These are phyloP conservation scores for Hysterangium stoloniferum DNA, from an alignment of 768 basidiomycete genomes.

Conservation along the genomic window DNA sequence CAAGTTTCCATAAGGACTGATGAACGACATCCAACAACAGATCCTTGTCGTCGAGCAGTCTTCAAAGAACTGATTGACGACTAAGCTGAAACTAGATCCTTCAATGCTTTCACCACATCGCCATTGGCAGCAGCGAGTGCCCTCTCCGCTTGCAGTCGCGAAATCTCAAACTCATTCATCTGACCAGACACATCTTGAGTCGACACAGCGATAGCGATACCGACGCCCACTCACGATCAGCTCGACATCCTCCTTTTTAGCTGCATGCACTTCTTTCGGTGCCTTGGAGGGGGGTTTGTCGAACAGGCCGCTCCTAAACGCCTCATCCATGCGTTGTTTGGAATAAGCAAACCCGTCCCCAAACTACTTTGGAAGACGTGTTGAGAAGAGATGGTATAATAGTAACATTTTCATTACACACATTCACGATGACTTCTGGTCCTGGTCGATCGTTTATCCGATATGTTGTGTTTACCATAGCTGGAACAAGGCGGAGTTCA, in stretches of 20 bases:
- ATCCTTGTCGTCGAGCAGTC: no score
- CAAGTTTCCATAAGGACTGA: no score
- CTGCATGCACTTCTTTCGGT: constrained; percentile 33
- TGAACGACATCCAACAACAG: no score
- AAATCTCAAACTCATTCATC: constrained; percentile 60
- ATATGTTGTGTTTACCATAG: neutral
- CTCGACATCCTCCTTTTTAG: constrained; percentile 58
- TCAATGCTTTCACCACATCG: constrained; percentile 44
- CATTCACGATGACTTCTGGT: constrained; percentile 60
- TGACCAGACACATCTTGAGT: constrained; percentile 18
- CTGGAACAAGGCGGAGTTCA: neutral
- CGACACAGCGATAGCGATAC: constrained; percentile 17
- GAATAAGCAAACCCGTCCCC: constrained; percentile 60
- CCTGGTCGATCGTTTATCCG: constrained; percentile 46
- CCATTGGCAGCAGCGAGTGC: constrained; percentile 45
- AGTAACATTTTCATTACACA: constrained; percentile 25
- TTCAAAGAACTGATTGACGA: no score
- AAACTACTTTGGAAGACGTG: constrained; percentile 41
- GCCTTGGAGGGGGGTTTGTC: constrained; percentile 47
- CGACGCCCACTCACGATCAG: constrained; percentile 40
- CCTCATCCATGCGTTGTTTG: constrained; percentile 60
- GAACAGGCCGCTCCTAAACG: constrained; percentile 47
- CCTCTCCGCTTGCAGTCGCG: constrained; percentile 52
- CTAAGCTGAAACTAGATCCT: neutral
- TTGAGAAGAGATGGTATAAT: neutral